Percentiles rank a stretch among this genome's conserved stretches.
Evolutionary conservation across 23 red algal genomes (phyloP).

Genomic region (Gracilariopsis chorda): DNA sequence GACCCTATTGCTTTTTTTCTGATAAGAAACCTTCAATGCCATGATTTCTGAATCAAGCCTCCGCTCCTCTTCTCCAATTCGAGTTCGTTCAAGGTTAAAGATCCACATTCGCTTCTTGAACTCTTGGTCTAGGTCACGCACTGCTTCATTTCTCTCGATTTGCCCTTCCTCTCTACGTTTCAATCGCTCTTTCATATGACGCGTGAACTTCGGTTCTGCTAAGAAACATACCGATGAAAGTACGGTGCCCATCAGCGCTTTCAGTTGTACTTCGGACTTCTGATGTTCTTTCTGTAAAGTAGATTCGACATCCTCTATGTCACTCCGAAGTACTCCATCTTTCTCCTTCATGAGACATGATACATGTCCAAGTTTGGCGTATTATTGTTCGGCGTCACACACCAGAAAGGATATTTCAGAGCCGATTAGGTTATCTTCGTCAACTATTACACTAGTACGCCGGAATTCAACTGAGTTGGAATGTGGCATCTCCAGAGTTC

Average conservation of each 20-base stretch:
- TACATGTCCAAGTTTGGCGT: too few species aligned
- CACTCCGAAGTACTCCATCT: too few species aligned
- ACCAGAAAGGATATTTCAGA: too few species aligned
- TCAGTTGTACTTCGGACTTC: too few species aligned
- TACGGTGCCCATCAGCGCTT: neutral
- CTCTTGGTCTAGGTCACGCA: neutral
- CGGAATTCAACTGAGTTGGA: too few species aligned
- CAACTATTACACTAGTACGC: too few species aligned
- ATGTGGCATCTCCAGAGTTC: neutral
- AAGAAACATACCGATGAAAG: neutral
- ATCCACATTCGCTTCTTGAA: neutral
- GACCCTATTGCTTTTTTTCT: neutral
- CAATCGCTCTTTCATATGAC: neutral
- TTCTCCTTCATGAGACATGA: too few species aligned
- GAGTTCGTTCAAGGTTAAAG: neutral
- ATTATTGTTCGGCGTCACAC: too few species aligned
- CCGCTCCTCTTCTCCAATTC: neutral
- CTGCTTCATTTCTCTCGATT: neutral
- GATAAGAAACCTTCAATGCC: neutral
- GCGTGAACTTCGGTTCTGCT: neutral
- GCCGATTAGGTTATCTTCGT: too few species aligned
- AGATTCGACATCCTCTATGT: too few species aligned
- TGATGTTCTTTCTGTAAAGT: too few species aligned
- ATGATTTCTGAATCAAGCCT: neutral
- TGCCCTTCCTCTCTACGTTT: neutral